Base-by-base conservation (phyloP, 2,329 filamentous ascomycete species). In the Lizonia empirigonia region DNA sequence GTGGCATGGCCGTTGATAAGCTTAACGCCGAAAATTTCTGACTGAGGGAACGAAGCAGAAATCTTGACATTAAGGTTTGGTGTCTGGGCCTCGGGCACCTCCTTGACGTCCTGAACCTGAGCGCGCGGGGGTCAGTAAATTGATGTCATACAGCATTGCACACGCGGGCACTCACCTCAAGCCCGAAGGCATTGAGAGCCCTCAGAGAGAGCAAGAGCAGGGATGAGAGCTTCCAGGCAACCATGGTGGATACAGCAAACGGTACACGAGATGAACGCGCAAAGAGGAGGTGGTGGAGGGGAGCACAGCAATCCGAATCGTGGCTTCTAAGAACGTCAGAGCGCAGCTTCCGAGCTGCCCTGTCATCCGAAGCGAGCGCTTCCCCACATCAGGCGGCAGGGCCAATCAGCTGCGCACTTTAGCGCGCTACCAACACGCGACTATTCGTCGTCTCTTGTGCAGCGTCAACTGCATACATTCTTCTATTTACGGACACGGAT, bases 11-110 rank as follows among this genome's bases (percentile, higher is more conserved):
- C 91, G 73, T 99, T 99, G 80, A 97, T 84, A 63, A 97, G 86
- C 84, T 96, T 96, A 65, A 97, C 86, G 67, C 93, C 94, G 65
- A 97, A 94, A 76, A 96, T 87, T 79, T 95, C 90, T 51, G 82
- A 79, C 59, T 83, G 75, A 23, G 85, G 85, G 75, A 87, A 87
- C 26, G 80, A 78, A 50, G 83, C 78, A 42, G 79, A 76, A 57
- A 84, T 78, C 45, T 76, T 75, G 60, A 87, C 80, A 50, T 78
- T 78, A 53, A 85, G 72, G 55, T 76, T 81, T 60, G 78, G 86
- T 73, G 70, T 87, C 79, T 76, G 85, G 83, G 73, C 79, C 64
- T 89, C 85, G 58, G 53, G 42, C 15, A 64, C 59, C 55, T 64
- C 53, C 50, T 75, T 71, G 50, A 71, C 58, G 48, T 60, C 41